Conservation (phyloP, 1,139 yeast genomes). For the Debaryomycetaceae sp. region DNA sequence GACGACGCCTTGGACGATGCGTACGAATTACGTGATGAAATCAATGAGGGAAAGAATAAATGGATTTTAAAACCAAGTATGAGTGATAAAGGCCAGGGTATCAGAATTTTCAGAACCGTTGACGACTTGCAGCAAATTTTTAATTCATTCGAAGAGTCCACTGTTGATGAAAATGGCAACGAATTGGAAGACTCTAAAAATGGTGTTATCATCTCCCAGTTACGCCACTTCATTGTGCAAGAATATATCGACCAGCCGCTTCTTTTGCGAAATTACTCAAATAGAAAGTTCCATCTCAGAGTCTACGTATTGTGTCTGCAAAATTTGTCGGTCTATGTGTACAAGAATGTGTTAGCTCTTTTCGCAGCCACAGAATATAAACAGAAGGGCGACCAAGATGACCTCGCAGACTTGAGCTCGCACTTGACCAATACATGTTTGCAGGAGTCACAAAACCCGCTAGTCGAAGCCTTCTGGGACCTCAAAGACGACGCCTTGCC, state of each 20-base stretch:
- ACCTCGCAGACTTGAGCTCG: constrained; percentile 50
- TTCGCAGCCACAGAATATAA: constrained; percentile 63
- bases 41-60: constrained; percentile 58
- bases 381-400: constrained; percentile 20
- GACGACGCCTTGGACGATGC: constrained; percentile 93
- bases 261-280: constrained; percentile 55
- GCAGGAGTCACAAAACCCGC: constrained; percentile 51
- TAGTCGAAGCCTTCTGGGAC: constrained; percentile 66
- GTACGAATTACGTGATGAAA: constrained; percentile 78
- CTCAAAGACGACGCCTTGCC: constrained; percentile 41
- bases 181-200: constrained; percentile 34
- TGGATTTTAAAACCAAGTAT: constrained; percentile 95
- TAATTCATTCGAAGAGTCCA: constrained; percentile 73
- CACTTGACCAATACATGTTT: constrained; percentile 93
- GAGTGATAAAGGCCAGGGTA: constrained; percentile 98
- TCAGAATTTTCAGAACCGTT: constrained; percentile 71
- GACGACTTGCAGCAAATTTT: constrained; percentile 80
- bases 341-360: constrained; percentile 71
- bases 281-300: constrained; percentile 83
- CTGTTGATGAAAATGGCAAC: constrained; percentile 54
- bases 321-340: constrained; percentile 72
- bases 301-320: constrained; percentile 80
- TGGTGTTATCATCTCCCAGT: constrained; percentile 77
- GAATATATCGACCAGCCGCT: constrained; percentile 70
- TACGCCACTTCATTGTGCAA: constrained; percentile 88